phyloP scores from a whole-genome alignment of 192 early-diverging fungal genomes.

The Cetraspora pellucida region DNA sequence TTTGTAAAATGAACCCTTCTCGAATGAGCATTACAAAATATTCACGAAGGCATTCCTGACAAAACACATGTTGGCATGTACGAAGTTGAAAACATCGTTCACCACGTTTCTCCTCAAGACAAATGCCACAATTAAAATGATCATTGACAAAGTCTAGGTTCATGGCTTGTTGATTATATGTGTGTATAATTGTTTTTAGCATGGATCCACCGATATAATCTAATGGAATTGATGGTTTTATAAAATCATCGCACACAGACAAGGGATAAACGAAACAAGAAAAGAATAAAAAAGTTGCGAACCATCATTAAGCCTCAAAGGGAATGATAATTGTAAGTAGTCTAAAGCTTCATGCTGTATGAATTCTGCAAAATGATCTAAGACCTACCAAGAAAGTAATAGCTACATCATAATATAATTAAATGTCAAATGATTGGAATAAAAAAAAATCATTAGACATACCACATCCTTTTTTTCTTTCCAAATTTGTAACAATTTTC shows the following conservation, averaged over 20 bases:
- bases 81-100: slow-evolving; percentile 28
- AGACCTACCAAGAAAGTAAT: slow-evolving; percentile 1
- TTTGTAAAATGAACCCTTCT: slow-evolving; percentile 37
- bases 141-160: slow-evolving; percentile 23
- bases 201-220: neutral
- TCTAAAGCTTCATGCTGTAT: slow-evolving; percentile 23
- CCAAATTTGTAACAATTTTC: slow-evolving; percentile 33
- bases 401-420: neutral
- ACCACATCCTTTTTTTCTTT: slow-evolving; percentile 34
- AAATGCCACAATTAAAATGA: slow-evolving; percentile 38
- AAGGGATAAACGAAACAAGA: neutral
- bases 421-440: neutral
- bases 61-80: slow-evolving; percentile 39
- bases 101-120: slow-evolving; percentile 40
- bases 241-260: neutral
- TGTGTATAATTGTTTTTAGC: slow-evolving; percentile 20
- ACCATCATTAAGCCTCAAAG: slow-evolving; percentile 29
- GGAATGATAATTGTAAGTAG: slow-evolving; percentile 13
- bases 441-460: slow-evolving; percentile 4
- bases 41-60: slow-evolving; percentile 32
- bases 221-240: neutral
- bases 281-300: neutral
- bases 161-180: slow-evolving; percentile 24
- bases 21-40: slow-evolving; percentile 41
- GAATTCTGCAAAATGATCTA: slow-evolving; percentile 27